Conservation (phyloP, 257 asterid genomes). For the Fraxinus excelsior region DNA sequence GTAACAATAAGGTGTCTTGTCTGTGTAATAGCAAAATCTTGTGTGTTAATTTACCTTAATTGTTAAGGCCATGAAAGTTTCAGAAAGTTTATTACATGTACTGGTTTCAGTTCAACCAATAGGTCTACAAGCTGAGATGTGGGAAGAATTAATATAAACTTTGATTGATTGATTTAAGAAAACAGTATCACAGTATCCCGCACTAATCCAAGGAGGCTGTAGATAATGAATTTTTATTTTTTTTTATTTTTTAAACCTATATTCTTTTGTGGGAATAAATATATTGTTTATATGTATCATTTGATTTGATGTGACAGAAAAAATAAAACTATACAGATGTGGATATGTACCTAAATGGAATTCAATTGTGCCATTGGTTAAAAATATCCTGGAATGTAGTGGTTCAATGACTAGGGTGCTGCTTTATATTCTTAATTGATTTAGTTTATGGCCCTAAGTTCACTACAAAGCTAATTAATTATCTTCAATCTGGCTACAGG, state of each 20-base stretch:
- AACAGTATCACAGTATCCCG: not conserved
- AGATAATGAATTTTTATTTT: no score
- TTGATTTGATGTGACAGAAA: not conserved
- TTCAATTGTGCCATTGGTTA: not conserved
- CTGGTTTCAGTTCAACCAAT: not conserved
- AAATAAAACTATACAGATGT: not conserved
- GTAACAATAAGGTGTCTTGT: not conserved
- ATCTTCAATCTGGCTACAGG: no score
- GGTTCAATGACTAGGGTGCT: no score
- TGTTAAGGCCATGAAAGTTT: not conserved
- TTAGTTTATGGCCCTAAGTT: not conserved
- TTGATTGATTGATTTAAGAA: not conserved
- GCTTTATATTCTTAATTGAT: no score
- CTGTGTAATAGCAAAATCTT: not conserved
- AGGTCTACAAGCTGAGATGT: not conserved
- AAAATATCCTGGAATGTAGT: not conserved
- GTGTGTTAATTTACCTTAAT: not conserved
- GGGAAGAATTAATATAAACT: not conserved
- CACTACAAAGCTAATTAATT: not conserved
- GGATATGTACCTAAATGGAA: not conserved
- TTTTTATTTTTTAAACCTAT: no score
- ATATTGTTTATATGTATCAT: not conserved
- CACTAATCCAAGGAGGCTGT: not conserved
- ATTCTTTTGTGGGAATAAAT: no score
- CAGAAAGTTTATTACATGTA: not conserved